Base-by-base conservation (phyloP, 345 rosid species). In the Psidium guajava region DNA sequence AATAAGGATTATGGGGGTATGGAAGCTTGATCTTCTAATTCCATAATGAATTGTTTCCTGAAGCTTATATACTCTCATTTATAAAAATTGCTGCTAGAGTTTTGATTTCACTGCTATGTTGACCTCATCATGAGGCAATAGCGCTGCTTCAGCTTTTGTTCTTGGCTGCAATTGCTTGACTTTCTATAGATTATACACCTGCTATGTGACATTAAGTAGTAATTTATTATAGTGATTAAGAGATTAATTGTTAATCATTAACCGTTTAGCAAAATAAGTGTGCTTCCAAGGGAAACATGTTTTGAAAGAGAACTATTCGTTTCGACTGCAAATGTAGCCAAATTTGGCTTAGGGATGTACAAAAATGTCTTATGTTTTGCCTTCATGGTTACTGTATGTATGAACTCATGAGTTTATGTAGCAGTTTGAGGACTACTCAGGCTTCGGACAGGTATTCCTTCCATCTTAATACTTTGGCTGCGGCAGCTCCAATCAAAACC, bases 1-100 rank as follows among this genome's bases (percentile, higher is more conserved):
- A 96, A 98, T 90, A 93, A 98, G 86, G 94, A 96, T 85, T 98
- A 98, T 85, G 99, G 99, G 91, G 99, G 99, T 98, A 88, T 89
- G 89, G 36, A 55, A 8, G 2, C 21, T 28, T 42, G 59, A 52
- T 51, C 44, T 56, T 82, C 47, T 82, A 18, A 6, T 27, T 53
- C 14, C 27, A 36, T 12, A 15, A 13, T 32, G 55, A 8, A 32
- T 61, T 61, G 53, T 55, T 28, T 22, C 32, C 24, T 61, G 54
- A 14, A 8, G 83, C 15, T 82, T 44, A 81, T 11, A 11, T n/a
- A 2, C 54, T 81, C 20, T 81, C 15, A 18, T 54, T 82, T 52
- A 52, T 51, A 22, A 49, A 32, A 25, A 44, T 8, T 4, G 58
- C 47, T 11, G 49, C 47, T 32, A 36, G 36, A 69, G 25, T 69